These are phyloP conservation scores for Striga asiatica DNA, from an alignment of 257 asterid species.

Conservation along the genomic window DNA sequence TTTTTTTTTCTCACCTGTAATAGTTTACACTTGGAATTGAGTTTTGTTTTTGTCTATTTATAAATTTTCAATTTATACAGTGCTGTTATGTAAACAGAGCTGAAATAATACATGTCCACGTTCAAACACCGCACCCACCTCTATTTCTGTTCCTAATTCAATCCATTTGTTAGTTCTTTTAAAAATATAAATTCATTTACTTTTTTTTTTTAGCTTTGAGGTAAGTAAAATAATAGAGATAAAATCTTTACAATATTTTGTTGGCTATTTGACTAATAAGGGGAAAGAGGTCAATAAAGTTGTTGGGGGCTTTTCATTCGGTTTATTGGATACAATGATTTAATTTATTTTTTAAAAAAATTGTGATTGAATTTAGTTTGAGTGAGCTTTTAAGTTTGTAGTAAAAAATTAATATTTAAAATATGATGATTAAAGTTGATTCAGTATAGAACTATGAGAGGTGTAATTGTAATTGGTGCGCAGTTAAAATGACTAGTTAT, in stretches of 20 bases:
- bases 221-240: not conserved
- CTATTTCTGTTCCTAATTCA: slow-evolving; percentile 18
- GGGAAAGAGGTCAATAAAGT: not conserved
- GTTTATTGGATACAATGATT: too few relatives aligned
- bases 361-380: too few relatives aligned
- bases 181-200: not conserved
- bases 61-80: not conserved
- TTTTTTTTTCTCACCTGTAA: not conserved
- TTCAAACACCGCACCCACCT: slow-evolving; percentile 11
- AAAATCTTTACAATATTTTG: too few relatives aligned
- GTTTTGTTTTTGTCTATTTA: not conserved
- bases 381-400: too few relatives aligned
- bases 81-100: slow-evolving; percentile 8
- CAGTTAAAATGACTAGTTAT: too few relatives aligned
- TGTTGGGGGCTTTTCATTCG: too few relatives aligned
- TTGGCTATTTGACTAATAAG: not conserved
- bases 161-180: not conserved
- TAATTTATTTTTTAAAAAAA: too few relatives aligned
- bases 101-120: slow-evolving; percentile 2
- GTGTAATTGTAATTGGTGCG: too few relatives aligned
- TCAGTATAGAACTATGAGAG: too few relatives aligned
- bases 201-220: not conserved
- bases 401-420: too few relatives aligned
- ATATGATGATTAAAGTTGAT: too few relatives aligned
- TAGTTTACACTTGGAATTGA: not conserved